Evolutionary conservation across 495 filamentous ascomycete genomes (phyloP).

Genomic region (Aspergillus cavernicola): DNA sequence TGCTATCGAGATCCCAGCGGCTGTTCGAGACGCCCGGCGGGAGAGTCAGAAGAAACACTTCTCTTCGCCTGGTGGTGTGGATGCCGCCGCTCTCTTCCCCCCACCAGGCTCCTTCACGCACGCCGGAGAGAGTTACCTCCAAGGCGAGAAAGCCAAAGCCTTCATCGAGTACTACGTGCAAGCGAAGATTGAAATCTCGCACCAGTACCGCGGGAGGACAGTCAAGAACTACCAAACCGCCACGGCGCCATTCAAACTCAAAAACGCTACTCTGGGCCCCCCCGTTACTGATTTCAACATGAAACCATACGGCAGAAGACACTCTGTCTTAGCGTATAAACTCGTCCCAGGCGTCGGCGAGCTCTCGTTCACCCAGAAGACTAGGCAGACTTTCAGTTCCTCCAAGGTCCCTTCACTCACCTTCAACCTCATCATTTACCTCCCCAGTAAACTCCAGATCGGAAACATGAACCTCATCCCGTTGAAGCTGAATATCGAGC

Average conservation of each 20-base stretch:
- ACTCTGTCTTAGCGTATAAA: background rate
- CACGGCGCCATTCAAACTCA: background rate
- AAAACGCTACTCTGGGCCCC: background rate
- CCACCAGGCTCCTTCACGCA: background rate
- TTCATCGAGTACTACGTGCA: slow-evolving; percentile 1
- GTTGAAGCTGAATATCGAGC: background rate
- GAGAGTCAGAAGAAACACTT: background rate
- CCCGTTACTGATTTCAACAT: slow-evolving; percentile 4
- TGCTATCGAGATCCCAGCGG: background rate
- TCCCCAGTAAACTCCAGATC: background rate
- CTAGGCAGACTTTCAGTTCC: background rate
- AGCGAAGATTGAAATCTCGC: background rate
- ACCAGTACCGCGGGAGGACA: background rate
- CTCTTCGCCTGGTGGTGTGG: background rate
- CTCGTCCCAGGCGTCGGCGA: background rate
- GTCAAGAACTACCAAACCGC: background rate
- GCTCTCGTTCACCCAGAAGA: slow-evolving; percentile 2
- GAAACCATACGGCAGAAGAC: background rate
- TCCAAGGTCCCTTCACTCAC: background rate
- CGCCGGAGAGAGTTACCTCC: background rate
- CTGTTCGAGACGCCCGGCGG: background rate
- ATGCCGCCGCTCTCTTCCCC: background rate
- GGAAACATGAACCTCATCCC: background rate
- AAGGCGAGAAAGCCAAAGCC: background rate
- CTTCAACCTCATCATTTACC: background rate